Conservation (phyloP, 2,329 filamentous ascomycete genomes). For the Diplocarpon rosae region DNA sequence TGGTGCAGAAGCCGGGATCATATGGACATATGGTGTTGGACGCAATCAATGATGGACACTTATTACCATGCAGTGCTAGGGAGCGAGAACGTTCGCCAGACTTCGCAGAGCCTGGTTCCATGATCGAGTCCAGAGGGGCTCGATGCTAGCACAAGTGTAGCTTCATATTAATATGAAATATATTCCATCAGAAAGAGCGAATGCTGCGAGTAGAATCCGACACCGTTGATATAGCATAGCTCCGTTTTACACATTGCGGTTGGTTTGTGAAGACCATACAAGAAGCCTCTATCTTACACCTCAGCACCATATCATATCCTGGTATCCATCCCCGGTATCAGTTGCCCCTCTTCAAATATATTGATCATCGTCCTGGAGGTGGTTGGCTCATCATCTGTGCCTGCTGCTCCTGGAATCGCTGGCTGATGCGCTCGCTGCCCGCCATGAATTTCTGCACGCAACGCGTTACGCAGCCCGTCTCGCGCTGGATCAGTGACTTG, state of each 20-base stretch:
- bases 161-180: too few species aligned
- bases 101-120: too few species aligned
- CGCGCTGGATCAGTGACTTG: constrained; percentile 79
- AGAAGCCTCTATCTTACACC: constrained; percentile 9
- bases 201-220: constrained; percentile 1
- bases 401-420: constrained; percentile 72
- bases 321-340: neutral
- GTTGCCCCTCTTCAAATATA: neutral
- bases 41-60: too few species aligned
- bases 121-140: too few species aligned
- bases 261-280: constrained; percentile 3
- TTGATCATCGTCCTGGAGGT: constrained; percentile 21
- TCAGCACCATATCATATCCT: neutral
- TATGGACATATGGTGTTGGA: too few species aligned
- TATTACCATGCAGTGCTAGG: too few species aligned
- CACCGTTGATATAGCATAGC: constrained; percentile 2
- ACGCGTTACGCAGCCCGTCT: constrained; percentile 84
- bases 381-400: constrained; percentile 40
- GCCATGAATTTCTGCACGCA: constrained; percentile 97
- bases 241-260: neutral
- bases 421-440: constrained; percentile 76
- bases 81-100: too few species aligned
- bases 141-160: too few species aligned
- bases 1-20: too few species aligned
- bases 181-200: too few species aligned